A percentile compares a stretch with the other conserved stretches of the same genome.
phyloP scores from a whole-genome alignment of 768 basidiomycete species.

The Suillus occidentalis region DNA sequence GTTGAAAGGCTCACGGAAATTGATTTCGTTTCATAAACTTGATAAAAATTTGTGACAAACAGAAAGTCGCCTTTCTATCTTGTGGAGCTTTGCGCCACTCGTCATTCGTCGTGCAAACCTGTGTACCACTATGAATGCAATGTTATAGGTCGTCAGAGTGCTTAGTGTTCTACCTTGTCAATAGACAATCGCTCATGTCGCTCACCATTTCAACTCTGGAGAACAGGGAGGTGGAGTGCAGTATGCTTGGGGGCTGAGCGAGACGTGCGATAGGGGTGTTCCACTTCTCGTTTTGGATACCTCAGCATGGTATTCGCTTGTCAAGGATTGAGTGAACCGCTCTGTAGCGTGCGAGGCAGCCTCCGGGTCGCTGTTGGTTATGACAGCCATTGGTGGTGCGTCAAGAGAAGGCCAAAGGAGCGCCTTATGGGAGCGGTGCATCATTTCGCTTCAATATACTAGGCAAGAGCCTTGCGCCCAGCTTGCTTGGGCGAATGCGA shows the following conservation, averaged over 20 bases:
- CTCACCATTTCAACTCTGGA: background rate
- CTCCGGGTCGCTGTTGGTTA: background rate
- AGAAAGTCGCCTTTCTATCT: background rate
- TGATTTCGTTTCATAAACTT: conserved; percentile 2
- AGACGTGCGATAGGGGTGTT: background rate
- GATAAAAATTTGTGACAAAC: background rate
- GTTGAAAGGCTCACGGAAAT: background rate
- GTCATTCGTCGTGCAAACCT: background rate
- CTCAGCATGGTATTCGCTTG: background rate
- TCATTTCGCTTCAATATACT: background rate
- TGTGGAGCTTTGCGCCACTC: background rate
- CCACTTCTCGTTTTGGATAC: background rate
- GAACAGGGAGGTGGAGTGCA: background rate
- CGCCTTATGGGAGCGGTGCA: conserved; percentile 2
- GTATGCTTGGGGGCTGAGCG: background rate
- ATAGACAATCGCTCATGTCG: background rate
- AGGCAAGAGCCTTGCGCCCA: conserved; percentile 5
- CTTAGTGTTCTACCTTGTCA: background rate
- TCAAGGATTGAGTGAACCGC: background rate
- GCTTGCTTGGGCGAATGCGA: background rate
- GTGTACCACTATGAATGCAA: background rate
- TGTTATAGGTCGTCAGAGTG: background rate
- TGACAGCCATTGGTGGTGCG: background rate
- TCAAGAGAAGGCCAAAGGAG: background rate
- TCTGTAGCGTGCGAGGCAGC: background rate